These are phyloP conservation scores for Phylloporus sp. DNA, from an alignment of 1,284 basidiomycete species.

Conservation along the genomic window DNA sequence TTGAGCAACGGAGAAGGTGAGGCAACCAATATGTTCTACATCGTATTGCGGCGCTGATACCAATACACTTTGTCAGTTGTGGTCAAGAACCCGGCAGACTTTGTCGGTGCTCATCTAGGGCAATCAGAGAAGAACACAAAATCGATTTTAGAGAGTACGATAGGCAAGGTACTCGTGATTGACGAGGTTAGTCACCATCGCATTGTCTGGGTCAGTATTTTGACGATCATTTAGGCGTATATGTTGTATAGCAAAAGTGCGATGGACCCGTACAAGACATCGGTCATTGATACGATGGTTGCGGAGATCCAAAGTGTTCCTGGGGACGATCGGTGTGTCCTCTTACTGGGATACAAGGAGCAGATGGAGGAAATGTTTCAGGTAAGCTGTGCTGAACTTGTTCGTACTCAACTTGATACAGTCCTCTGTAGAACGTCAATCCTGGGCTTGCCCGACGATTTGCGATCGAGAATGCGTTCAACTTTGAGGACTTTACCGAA, in stretches of 20 bases:
- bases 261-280: slow-evolving; percentile 60
- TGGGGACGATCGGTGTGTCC: slow-evolving; percentile 73
- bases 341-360: slow-evolving; percentile 68
- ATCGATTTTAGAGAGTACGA: slow-evolving; percentile 60
- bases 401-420: background rate
- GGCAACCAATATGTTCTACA: slow-evolving; percentile 1
- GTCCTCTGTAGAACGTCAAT: slow-evolving; percentile 63
- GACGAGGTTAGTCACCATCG: slow-evolving; percentile 59
- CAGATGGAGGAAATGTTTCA: slow-evolving; percentile 78
- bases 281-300: slow-evolving; percentile 76
- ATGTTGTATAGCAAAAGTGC: slow-evolving; percentile 61
- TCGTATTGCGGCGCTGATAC: slow-evolving; percentile 2
- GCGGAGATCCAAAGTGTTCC: slow-evolving; percentile 73
- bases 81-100: slow-evolving; percentile 72
- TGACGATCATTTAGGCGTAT: slow-evolving; percentile 57
- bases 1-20: slow-evolving; percentile 74
- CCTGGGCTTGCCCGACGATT: slow-evolving; percentile 69
- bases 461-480: slow-evolving; percentile 69
- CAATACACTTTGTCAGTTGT: slow-evolving; percentile 51
- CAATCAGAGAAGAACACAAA: slow-evolving; percentile 71
- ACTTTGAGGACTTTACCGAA: slow-evolving; percentile 68
- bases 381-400: slow-evolving; percentile 41
- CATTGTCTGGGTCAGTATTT: background rate
- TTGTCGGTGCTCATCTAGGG: slow-evolving; percentile 63
- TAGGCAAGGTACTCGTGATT: slow-evolving; percentile 73